A percentile compares a stretch with the other conserved stretches of the same genome.
phyloP scores from a whole-genome alignment of 176 grass and related monocot species.

The Cenchrus americanus region DNA sequence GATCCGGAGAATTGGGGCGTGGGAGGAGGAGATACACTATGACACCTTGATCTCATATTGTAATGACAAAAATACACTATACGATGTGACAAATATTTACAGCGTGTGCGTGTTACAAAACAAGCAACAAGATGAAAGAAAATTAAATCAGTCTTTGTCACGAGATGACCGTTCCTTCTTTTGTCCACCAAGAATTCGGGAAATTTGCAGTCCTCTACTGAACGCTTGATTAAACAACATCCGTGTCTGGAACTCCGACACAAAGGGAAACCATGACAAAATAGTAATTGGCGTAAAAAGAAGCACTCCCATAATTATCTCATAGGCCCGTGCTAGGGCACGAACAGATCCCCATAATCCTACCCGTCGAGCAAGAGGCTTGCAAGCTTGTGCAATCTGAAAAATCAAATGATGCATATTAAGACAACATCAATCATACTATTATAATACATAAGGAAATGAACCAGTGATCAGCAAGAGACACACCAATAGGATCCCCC shows the following conservation, averaged over 20 bases:
- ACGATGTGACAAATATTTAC: slow-evolving; percentile 31
- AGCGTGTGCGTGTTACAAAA: background rate
- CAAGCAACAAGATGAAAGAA: background rate
- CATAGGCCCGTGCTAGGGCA: slow-evolving; percentile 82
- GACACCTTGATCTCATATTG: background rate
- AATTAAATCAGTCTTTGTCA: slow-evolving; percentile 62
- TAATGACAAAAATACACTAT: slow-evolving; percentile 31
- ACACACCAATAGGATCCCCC: slow-evolving; percentile 86
- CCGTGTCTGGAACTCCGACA: slow-evolving; percentile 86
- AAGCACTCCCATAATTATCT: slow-evolving; percentile 74
- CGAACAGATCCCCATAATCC: slow-evolving; percentile 85
- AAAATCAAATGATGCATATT: slow-evolving; percentile 19
- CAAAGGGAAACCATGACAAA: slow-evolving; percentile 89
- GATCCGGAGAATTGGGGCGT: background rate
- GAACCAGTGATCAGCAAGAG: slow-evolving; percentile 31
- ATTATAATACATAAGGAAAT: slow-evolving; percentile 6
- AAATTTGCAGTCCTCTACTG: slow-evolving; percentile 90
- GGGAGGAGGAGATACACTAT: background rate
- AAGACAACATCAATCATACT: slow-evolving; percentile 10
- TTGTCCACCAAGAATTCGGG: slow-evolving; percentile 87
- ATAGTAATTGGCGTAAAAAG: slow-evolving; percentile 74
- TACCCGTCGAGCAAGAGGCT: slow-evolving; percentile 36
- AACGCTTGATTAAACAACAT: slow-evolving; percentile 97
- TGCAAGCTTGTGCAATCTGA: slow-evolving; percentile 87
- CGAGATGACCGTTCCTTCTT: slow-evolving; percentile 61